Base-by-base conservation (phyloP, 2,329 filamentous ascomycete genomes). In the Blastomyces emzantsi region DNA sequence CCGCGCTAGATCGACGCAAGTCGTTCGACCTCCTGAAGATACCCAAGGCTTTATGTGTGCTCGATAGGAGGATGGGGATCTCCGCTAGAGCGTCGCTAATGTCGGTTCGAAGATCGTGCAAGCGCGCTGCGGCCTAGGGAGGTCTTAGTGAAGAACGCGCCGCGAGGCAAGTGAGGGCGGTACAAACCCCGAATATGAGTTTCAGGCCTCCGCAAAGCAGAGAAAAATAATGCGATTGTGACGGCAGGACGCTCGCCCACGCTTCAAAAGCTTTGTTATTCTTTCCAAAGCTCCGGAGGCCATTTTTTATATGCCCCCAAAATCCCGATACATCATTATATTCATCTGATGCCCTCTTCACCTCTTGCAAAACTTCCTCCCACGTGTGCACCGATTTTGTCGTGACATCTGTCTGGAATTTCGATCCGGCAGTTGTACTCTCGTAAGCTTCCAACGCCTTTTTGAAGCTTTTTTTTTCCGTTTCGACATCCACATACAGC, bases 21-120 rank as follows among this genome's bases (percentile, higher is more conserved):
- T 59, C 56, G 19, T 47, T 45, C 13, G 56, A 59, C 25, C 17
- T 43, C n/a, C 41, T 45, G 39, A 59, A 59, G n/a, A 59, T 59
- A 11, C 56, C 56, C 25, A 43, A 25, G 11, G 56, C 56, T 59
- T 59, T 45, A 8, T 59, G 56, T 4, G 56, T 59, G 56, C 39
- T 47, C 22, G 56, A 36, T 11, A 59, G 33, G 36, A 59, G 56
- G 17, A 45, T 45, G 11, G 56, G 56, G 22, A 59, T 59, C 39
- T 59, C 56, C 22, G 56, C 25, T 30, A 59, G 30, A 9, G 56
- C 56, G 36, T 59, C 56, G 13, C 56, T 45, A 13, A 59, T 59
- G 39, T 59, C 56, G 17, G 19, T 59, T 59, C 56, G 56, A 59
- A 59, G 56, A 30, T 59, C 56, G 25, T 59, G 39, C 15, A 59